Evolutionary conservation across 345 rosid species (phyloP).

Genomic region (Eucalyptus dawsonii): DNA sequence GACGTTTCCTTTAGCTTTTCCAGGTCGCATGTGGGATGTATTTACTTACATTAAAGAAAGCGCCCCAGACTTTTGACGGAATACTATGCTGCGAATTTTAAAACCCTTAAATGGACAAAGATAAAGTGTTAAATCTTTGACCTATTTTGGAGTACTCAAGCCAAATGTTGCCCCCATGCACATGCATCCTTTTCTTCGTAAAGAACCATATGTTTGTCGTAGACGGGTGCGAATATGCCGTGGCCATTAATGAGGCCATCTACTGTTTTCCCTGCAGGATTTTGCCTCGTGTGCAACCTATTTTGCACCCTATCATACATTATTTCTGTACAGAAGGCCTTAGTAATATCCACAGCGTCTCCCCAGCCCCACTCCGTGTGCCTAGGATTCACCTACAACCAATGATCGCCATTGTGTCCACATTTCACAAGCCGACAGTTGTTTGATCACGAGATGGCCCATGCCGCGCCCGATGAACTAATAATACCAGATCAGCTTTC

Average conservation of each 20-base stretch:
- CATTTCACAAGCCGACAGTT: not conserved
- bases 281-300: not conserved
- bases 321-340: not conserved
- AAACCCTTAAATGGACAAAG: not conserved
- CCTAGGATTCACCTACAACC: not conserved
- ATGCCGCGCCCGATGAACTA: not conserved
- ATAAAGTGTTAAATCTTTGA: not conserved
- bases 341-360: not conserved
- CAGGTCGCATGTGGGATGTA: not conserved
- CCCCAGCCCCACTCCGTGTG: not conserved
- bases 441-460: not conserved
- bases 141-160: not conserved
- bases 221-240: not conserved
- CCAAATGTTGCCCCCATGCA: not conserved
- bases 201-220: not conserved
- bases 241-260: not conserved
- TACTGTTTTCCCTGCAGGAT: not conserved
- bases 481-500: not conserved
- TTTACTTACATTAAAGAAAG: not conserved
- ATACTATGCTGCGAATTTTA: not conserved
- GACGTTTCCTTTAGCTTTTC: not conserved
- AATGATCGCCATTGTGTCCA: not conserved
- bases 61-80: not conserved
- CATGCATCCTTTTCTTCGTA: not conserved
- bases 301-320: not conserved